Conservation (phyloP, 2,329 filamentous ascomycete genomes). For the Cephalotrichum gorgonifer region DNA sequence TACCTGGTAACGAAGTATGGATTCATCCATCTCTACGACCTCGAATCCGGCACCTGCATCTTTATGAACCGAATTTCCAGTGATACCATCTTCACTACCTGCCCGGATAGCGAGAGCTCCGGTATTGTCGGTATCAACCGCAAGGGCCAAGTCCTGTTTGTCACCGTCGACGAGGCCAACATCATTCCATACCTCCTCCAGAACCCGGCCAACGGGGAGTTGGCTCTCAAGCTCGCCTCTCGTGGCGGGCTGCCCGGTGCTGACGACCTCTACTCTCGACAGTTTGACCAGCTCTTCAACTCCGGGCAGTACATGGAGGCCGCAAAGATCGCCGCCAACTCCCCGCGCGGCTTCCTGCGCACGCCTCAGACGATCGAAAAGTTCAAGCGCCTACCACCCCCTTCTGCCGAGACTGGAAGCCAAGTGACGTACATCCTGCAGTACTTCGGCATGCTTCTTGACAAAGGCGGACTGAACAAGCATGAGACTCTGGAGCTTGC, state of each 20-base stretch:
- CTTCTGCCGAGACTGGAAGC: conserved; percentile 40
- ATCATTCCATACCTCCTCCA: conserved; percentile 92
- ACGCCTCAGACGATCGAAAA: conserved; percentile 92
- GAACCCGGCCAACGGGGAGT: conserved; percentile 85
- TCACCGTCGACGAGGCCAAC: conserved; percentile 83
- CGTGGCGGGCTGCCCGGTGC: conserved; percentile 88
- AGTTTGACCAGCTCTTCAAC: conserved; percentile 81
- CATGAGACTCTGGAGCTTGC: conserved; percentile 92
- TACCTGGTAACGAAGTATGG: conserved; percentile 98
- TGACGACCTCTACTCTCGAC: conserved; percentile 83
- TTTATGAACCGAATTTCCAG: conserved; percentile 99
- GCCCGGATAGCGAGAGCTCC: conserved; percentile 69
- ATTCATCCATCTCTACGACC: conserved; percentile 96
- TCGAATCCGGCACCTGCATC: conserved; percentile 89
- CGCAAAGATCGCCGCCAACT: conserved; percentile 93
- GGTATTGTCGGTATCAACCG: conserved; percentile 94
- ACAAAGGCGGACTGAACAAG: conserved; percentile 87
- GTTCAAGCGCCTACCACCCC: conserved; percentile 77
- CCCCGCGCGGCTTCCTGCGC: conserved; percentile 87
- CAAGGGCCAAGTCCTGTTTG: conserved; percentile 91
- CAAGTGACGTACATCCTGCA: conserved; percentile 92
- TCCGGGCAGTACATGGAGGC: conserved; percentile 77
- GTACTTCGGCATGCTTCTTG: conserved; percentile 94
- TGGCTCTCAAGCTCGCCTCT: conserved; percentile 94
- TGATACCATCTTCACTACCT: conserved; percentile 96